Evolutionary conservation across 164 flowering plant species (phyloP), one percentile per base, ranked within the genome.

Genomic region (Stephania japonica): DNA sequence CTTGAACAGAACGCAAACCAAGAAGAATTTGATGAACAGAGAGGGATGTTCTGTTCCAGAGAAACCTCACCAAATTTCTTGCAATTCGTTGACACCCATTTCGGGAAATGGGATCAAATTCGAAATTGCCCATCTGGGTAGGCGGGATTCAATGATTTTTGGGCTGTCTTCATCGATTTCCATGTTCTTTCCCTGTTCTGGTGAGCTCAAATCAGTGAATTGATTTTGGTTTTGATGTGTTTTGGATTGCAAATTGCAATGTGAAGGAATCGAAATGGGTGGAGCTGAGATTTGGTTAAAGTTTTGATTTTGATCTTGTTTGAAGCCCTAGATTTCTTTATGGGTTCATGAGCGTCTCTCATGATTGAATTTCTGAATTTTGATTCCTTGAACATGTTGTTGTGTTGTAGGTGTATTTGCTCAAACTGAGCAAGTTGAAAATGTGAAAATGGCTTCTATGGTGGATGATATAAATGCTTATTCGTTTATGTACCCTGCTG

Each of bases 401-500:
- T 65, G 41, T 42, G 62, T 42, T 24, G 68, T 65, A 62, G 77
- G 44, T 75, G 43, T 53, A 7, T 21, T 68, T 79, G 81, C 85
- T 81, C 89, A 73, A 21, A 75, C 69, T 69, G 81, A 75, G 72
- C 85, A 83, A 3, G 87, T 84, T 44, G 92, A 86, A 67, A 91
- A 85, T 18, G 16, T 83, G 68, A 84, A 86, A 78, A 85, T 87
- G 90, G 90, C 77, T 59, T 68, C 82, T 19, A 13, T 86, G 2
- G 88, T 90, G 61, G 99, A 95, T 82, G 93, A 90, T 10, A 84
- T 90, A 81, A 94, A 94, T 85, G 92, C 97, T 67, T 94, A 89
- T 83, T 84, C 97, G 65, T 94, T 89, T 80, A 65, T 81, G 67
- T 94, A 86, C 70, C 99, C 99, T 4, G 50, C 83, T 69, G 88